Evolutionary conservation across 768 basidiomycete species (phyloP), one percentile per base, ranked within the genome.

Genomic region (Auriculariales sp.): DNA sequence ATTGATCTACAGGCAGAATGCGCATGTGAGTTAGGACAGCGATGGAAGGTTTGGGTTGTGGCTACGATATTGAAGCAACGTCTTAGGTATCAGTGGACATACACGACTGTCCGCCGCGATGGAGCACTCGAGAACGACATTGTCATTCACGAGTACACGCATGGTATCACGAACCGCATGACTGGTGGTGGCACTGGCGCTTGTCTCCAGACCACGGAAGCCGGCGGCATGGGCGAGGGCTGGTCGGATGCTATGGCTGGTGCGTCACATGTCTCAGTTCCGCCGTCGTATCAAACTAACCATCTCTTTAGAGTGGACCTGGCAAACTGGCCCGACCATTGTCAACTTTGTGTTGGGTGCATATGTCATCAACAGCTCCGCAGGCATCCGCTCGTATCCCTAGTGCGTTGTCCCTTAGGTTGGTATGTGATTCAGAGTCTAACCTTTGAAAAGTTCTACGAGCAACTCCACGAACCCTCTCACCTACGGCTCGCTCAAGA

Each of bases 181-280:
- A 75, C 73, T 11, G 75, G 75, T n/a, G 73, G 75, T 28, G 74
- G 72, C 25, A 73, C 72, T 24, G 73, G 72, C 10, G 64, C 76
- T 14, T 83, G 81, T 64, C 64, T 83, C 53, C 75, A 79, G 57
- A 78, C 71, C 25, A 68, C 68, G 28, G 81, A 83, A 57, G 67
- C 79, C 2, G 75, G 77, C 22, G 81, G 80, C 11, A 71, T 83
- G 71, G 80, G 79, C 34, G 81, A 84, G 61, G 79, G 77, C 14
- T 82, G 79, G 78, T 44, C 39, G 19, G 39, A 44, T 25, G 39
- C 39, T 19, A 24, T 44, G 22, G 39, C 39, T 19, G 39, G 39
- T 44, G 27, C 39, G 39, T 44, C n/a, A n/a, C n/a, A n/a, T n/a
- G n/a, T n/a, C n/a, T 32, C 31, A 32, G 31, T 15, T 15, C 9